Percentiles rank a stretch among this genome's conserved stretches.
Conservation (phyloP, 1,284 basidiomycete genomes). For the Boletus hoseneyae region DNA sequence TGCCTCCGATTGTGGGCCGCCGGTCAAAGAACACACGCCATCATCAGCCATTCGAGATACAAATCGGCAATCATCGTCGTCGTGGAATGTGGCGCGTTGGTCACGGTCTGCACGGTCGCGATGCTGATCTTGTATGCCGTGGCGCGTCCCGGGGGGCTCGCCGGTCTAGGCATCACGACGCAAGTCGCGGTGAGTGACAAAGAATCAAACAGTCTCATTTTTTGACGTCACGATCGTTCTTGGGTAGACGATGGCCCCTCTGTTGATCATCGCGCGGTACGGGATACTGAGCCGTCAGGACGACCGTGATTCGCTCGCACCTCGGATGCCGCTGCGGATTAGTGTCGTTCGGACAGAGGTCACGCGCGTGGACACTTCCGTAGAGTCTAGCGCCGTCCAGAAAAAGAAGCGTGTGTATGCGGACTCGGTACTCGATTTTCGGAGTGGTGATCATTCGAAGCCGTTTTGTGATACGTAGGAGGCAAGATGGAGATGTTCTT, state of each 20-base stretch:
- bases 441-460: not conserved
- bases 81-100: slow-evolving; percentile 24
- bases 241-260: slow-evolving; percentile 20
- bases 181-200: slow-evolving; percentile 16
- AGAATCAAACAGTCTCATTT: not conserved
- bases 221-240: too few species aligned
- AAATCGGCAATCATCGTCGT: slow-evolving; percentile 16
- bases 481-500: too few species aligned
- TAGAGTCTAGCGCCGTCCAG: not conserved
- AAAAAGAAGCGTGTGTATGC: not conserved
- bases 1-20: slow-evolving; percentile 20
- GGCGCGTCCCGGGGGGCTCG: slow-evolving; percentile 4
- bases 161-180: slow-evolving; percentile 22
- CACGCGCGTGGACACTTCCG: slow-evolving; percentile 4
- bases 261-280: slow-evolving; percentile 26
- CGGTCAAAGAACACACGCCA: not conserved
- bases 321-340: slow-evolving; percentile 18
- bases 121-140: slow-evolving; percentile 17
- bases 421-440: not conserved
- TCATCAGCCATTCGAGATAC: slow-evolving; percentile 12
- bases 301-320: not conserved
- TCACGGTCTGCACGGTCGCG: slow-evolving; percentile 15
- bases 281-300: slow-evolving; percentile 9
- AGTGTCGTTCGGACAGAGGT: slow-evolving; percentile 13
- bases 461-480: not conserved